These are phyloP conservation scores for Odontarrhena argentea DNA, from an alignment of 345 rosid genomes.

Conservation along the genomic window DNA sequence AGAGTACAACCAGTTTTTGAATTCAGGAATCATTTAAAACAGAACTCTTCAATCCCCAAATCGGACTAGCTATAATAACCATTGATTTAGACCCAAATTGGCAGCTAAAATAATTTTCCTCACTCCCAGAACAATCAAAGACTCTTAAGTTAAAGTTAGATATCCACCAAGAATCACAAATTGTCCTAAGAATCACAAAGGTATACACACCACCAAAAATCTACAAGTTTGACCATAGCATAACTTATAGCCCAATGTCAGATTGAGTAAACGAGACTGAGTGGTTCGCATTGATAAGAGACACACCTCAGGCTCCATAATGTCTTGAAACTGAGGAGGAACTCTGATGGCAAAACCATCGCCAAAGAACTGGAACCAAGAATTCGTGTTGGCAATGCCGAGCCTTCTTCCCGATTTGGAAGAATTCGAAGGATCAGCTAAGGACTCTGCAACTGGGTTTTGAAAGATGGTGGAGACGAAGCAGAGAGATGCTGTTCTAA, in stretches of 20 bases:
- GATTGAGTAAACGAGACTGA: not conserved
- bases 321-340: constrained; percentile 85
- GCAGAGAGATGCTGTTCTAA: constrained; percentile 51
- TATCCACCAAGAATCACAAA: constrained; percentile 3
- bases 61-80: constrained; percentile 14
- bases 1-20: not conserved
- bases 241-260: not conserved
- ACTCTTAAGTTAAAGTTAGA: not conserved
- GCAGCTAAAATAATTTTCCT: constrained; percentile 2
- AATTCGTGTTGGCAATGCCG: constrained; percentile 68
- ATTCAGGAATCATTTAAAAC: not conserved
- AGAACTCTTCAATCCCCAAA: not conserved
- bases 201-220: no score
- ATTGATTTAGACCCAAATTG: constrained; percentile 8
- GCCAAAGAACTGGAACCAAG: constrained; percentile 90
- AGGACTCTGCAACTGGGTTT: constrained; percentile 50
- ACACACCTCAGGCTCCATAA: constrained; percentile 85
- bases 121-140: constrained; percentile 6
- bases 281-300: not conserved
- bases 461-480: constrained; percentile 45
- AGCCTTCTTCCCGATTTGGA: constrained; percentile 53
- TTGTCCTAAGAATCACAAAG: not conserved
- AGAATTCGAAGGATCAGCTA: constrained; percentile 58
- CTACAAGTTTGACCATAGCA: constrained; percentile 16
- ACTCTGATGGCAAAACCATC: constrained; percentile 81